Conservation (phyloP, 1,139 yeast species). For the Geotrichum histeridarum region DNA sequence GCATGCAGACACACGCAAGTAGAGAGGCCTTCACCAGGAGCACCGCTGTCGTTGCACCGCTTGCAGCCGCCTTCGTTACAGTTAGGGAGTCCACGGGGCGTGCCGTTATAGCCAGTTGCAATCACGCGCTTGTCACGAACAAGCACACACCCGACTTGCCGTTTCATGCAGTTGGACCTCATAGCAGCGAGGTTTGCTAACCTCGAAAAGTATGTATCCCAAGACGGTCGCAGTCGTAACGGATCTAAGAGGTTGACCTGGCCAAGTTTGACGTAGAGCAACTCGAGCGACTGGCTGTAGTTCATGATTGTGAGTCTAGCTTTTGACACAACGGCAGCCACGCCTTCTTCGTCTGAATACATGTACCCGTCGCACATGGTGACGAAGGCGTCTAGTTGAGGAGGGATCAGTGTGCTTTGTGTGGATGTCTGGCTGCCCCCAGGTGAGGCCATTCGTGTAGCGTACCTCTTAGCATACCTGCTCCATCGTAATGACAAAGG, state of each 20-base stretch:
- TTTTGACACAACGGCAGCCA: conserved; percentile 50
- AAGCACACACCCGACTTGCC: conserved; percentile 93
- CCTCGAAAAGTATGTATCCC: conserved; percentile 95
- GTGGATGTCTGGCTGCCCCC: background rate
- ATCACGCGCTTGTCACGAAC: conserved; percentile 81
- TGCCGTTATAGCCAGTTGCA: conserved; percentile 96
- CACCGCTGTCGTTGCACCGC: conserved; percentile 57
- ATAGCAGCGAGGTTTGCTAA: conserved; percentile 89
- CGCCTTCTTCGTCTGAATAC: conserved; percentile 37
- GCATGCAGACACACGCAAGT: conserved; percentile 95
- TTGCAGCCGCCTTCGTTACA: conserved; percentile 95
- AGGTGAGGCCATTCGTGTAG: background rate
- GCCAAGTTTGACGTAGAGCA: conserved; percentile 49
- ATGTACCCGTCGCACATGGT: conserved; percentile 40
- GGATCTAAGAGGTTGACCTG: conserved; percentile 52
- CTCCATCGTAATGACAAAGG: conserved; percentile 42
- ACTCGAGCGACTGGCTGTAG: conserved; percentile 46
- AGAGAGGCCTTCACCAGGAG: conserved; percentile 63
- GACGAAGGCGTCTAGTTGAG: conserved; percentile 21
- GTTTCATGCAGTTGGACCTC: conserved; percentile 92
- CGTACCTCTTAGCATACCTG: background rate
- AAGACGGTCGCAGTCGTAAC: conserved; percentile 76
- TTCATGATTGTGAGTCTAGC: conserved; percentile 63
- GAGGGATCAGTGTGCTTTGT: conserved; percentile 17
- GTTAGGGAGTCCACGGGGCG: conserved; percentile 80